Percentiles rank a stretch among this genome's conserved stretches.
Conservation (phyloP, 2,329 filamentous ascomycete genomes). For the Neocucurbitaria cava region DNA sequence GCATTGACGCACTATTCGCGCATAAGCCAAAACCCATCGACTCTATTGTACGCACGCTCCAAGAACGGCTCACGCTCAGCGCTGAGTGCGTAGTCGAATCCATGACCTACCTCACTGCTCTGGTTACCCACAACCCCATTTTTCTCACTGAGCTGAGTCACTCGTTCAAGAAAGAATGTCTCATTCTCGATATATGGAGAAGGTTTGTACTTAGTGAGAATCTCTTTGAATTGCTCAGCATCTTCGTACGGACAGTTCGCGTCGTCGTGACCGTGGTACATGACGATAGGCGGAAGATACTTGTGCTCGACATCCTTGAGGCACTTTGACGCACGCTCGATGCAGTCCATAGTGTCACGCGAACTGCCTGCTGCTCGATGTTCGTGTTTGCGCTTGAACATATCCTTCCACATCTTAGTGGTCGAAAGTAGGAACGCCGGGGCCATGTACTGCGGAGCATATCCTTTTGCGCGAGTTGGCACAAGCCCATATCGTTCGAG, state of each 20-base stretch:
- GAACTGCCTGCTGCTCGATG: background rate
- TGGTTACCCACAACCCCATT: background rate
- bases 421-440: background rate
- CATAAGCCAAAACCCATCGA: background rate
- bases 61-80: background rate
- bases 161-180: background rate
- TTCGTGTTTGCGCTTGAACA: background rate
- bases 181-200: background rate
- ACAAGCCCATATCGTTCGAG: background rate
- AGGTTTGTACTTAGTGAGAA: background rate
- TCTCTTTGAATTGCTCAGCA: background rate
- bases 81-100: background rate
- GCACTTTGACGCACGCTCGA: background rate
- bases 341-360: background rate
- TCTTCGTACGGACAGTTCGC: background rate
- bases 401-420: background rate
- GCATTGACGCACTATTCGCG: background rate
- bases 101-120: background rate
- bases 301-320: background rate
- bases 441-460: background rate
- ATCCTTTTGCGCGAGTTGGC: background rate
- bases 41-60: background rate
- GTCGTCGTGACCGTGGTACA: slow-evolving; percentile 2
- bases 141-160: background rate
- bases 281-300: background rate